These are phyloP conservation scores for Penium margaritaceum DNA, from an alignment of 139 green algal genomes.

Conservation along the genomic window DNA sequence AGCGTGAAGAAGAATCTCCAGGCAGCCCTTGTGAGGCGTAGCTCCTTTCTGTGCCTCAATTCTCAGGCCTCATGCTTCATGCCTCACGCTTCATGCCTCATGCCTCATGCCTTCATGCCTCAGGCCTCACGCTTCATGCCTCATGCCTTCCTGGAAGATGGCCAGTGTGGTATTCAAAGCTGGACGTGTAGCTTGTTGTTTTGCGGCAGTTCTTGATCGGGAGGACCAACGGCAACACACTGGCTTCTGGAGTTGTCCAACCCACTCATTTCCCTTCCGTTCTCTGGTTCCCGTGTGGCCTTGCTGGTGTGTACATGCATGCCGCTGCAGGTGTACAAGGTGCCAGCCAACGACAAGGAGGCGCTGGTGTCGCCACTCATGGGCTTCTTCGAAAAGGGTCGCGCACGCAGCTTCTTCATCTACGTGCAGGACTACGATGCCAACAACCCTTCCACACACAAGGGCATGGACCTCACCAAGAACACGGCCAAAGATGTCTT, in stretches of 20 bases:
- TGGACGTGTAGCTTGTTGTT: not conserved
- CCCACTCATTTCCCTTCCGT: not conserved
- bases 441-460: conserved; percentile 69
- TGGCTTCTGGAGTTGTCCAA: too few species aligned
- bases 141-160: too few species aligned
- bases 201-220: too few species aligned
- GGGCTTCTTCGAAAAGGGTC: conserved; percentile 95
- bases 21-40: too few species aligned
- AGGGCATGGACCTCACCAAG: conserved; percentile 71
- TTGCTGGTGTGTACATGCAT: not conserved
- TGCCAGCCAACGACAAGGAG: conserved; percentile 87
- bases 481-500: conserved; percentile 79
- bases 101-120: too few species aligned
- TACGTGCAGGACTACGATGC: conserved; percentile 88
- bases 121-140: too few species aligned
- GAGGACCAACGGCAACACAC: too few species aligned
- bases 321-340: conserved; percentile 51
- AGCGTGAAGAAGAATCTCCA: too few species aligned
- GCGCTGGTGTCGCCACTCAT: conserved; percentile 83
- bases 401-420: conserved; percentile 85
- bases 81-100: too few species aligned
- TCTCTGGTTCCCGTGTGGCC: not conserved
- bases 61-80: too few species aligned
- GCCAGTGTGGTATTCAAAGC: too few species aligned
- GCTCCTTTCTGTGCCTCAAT: too few species aligned